A percentile compares a stretch with the other conserved stretches of the same genome.
Evolutionary conservation across 306 rosid genomes (phyloP).

Genomic region (Dryas alaskensis): DNA sequence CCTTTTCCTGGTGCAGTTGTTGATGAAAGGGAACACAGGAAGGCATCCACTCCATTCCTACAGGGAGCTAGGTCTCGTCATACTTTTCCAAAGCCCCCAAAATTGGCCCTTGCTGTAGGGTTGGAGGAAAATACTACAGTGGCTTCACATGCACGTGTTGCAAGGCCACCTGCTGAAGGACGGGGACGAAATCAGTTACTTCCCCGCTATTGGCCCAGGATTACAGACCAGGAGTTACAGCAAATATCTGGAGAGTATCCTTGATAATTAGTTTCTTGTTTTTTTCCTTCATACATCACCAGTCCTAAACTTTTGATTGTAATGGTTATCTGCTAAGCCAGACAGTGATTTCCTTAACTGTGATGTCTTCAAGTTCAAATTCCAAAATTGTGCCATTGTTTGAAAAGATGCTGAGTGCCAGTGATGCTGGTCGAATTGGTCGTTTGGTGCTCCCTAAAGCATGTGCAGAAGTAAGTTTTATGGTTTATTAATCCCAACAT

Average conservation of each 20-base stretch:
- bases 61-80: slow-evolving; percentile 73
- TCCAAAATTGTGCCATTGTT: slow-evolving; percentile 91
- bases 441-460: slow-evolving; percentile 98
- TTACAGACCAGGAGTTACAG: slow-evolving; percentile 94
- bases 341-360: slow-evolving; percentile 51
- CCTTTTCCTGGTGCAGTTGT: slow-evolving; percentile 41
- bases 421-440: slow-evolving; percentile 99
- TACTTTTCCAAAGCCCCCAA: slow-evolving; percentile 81
- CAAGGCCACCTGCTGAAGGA: slow-evolving; percentile 99
- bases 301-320: slow-evolving; percentile 5
- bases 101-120: slow-evolving; percentile 55
- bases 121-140: slow-evolving; percentile 61
- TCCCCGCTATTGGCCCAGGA: slow-evolving; percentile 99
- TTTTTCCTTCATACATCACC: slow-evolving; percentile 4
- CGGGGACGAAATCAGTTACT: slow-evolving; percentile 96
- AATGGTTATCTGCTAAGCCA: slow-evolving; percentile 16
- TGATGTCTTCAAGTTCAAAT: slow-evolving; percentile 70
- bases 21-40: slow-evolving; percentile 68
- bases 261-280: slow-evolving; percentile 20
- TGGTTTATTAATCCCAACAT: slow-evolving; percentile 9
- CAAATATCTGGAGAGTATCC: slow-evolving; percentile 99
- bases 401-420: slow-evolving; percentile 99
- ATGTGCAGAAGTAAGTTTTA: slow-evolving; percentile 83
- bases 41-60: slow-evolving; percentile 51
- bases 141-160: slow-evolving; percentile 84